A percentile compares a stretch with the other conserved stretches of the same genome.
Evolutionary conservation across 192 early-diverging fungal species (phyloP).

Genomic region (Coemansia sp.): DNA sequence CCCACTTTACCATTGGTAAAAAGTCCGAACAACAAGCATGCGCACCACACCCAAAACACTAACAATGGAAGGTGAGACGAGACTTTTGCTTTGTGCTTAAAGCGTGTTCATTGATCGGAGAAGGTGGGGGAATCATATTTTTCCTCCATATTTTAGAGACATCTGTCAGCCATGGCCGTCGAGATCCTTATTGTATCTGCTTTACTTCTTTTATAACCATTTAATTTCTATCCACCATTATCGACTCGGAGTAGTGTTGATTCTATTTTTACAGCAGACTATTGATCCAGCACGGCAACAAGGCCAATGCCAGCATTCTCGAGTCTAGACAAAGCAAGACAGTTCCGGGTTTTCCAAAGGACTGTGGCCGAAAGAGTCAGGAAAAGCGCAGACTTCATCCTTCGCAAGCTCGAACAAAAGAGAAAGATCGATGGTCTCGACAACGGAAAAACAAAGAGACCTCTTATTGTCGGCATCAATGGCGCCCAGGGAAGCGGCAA

Average conservation of each 20-base stretch:
- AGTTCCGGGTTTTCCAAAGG: constrained; percentile 18
- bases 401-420: constrained; percentile 39
- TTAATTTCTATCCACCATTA: background rate
- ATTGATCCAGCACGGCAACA: background rate
- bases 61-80: no score
- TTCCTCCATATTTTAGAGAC: background rate
- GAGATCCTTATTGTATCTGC: background rate
- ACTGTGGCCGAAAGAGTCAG: constrained; percentile 17
- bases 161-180: background rate
- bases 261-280: background rate
- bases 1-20: no score
- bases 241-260: no score
- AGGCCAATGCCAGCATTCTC: constrained; percentile 36
- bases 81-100: no score
- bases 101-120: no score
- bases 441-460: background rate
- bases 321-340: constrained; percentile 36
- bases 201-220: background rate
- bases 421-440: background rate
- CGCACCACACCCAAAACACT: no score
- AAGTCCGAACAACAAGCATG: no score
- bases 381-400: constrained; percentile 35
- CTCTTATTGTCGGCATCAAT: constrained; percentile 71
- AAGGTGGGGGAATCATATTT: background rate
- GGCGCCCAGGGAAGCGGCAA: constrained; percentile 83